Evolutionary conservation across 805 yeast genomes (phyloP).

Genomic region (Pichia membranifaciens): DNA sequence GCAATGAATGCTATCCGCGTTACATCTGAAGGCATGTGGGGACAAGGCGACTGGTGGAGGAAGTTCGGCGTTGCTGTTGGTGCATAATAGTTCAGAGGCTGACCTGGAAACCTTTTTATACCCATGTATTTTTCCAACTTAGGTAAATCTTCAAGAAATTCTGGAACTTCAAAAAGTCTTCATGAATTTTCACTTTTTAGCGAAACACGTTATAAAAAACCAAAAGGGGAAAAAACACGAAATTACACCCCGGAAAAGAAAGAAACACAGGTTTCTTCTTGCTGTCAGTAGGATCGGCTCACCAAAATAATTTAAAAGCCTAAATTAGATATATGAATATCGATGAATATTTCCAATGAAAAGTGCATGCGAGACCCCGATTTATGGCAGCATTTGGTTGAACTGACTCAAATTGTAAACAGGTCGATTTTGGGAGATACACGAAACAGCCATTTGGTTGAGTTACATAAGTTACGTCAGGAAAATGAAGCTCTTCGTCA

Average conservation of each 20-base stretch:
- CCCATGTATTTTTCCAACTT: too few species aligned
- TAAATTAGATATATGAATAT: background rate
- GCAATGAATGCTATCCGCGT: constrained; percentile 52
- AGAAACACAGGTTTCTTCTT: too few species aligned
- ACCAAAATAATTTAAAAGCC: too few species aligned
- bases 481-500: constrained; percentile 7
- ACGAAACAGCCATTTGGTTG: background rate
- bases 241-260: too few species aligned
- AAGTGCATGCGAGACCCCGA: background rate
- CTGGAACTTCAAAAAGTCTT: too few species aligned
- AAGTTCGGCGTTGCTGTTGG: constrained; percentile 74
- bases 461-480: background rate
- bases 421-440: background rate
- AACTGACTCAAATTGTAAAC: background rate
- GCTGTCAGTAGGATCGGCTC: too few species aligned
- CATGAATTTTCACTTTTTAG: too few species aligned
- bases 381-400: constrained; percentile 1
- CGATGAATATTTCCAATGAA: background rate
- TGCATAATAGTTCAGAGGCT: constrained; percentile 31
- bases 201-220: too few species aligned
- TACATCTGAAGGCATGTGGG: constrained; percentile 43
- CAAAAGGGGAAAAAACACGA: too few species aligned
- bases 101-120: too few species aligned
- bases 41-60: constrained; percentile 89
- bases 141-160: too few species aligned